Evolutionary conservation across 2,329 filamentous ascomycete genomes (phyloP), one percentile per base, ranked within the genome.

Genomic region (Knufia petricola): DNA sequence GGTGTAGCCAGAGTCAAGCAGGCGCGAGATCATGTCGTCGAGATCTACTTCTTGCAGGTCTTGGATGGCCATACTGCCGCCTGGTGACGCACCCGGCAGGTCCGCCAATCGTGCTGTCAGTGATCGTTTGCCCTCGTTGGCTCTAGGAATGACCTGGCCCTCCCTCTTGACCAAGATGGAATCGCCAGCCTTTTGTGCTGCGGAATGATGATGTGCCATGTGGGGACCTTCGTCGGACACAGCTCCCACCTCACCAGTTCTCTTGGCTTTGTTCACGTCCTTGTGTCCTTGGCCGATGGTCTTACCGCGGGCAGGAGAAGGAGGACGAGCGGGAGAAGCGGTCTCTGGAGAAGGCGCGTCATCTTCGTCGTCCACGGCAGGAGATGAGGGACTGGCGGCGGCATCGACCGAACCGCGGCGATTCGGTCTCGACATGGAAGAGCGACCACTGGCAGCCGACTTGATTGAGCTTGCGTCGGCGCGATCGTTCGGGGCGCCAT

Each of bases 11-110:
- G 92, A 90, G 66, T 98, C 92, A 47, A 98, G 73, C 37, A 98
- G 77, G 37, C 92, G 82, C 60, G 89, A 88, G 63, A 98, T 98
- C 75, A 94, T 95, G 63, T 98, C 92, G 63, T 98, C 92, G 24
- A 98, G 74, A 64, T 98, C 92, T 58, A 92, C 86, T 30, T 89
- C 81, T 66, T 95, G 95, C 61, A 96, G 79, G 19, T 94, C 87
- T 48, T 85, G 81, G 76, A 96, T 94, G 54, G 86, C 85, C 67
- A 95, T 85, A 12, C 72, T 70, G 10, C 75, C 73, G 3, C 76
- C 77, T 1, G 69, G 64, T 26, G 67, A 69, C 20, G 66, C 61
- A 30, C 69, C 64, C 13, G 64, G 54, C 3, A 66, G 63, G 37
- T 59, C 52, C 15, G 54, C 52, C 17, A 60, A 49, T 24, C 55